Percentiles rank a stretch among this genome's conserved stretches.
phyloP scores from a whole-genome alignment of 2,329 filamentous ascomycete species.

The Hymenoscyphus albidus region DNA sequence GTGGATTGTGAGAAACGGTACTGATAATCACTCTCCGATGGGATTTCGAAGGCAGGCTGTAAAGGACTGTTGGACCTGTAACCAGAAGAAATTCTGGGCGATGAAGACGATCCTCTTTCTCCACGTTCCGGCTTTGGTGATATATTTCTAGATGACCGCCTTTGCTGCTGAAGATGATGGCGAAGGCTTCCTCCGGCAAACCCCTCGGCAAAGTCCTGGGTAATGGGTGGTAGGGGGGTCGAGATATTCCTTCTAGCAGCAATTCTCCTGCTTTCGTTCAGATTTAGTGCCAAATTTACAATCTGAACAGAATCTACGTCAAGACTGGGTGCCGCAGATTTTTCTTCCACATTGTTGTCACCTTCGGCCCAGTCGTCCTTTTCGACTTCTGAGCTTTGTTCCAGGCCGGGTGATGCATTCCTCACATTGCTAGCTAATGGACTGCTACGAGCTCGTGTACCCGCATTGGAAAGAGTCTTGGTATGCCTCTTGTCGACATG shows the following conservation, averaged over 20 bases:
- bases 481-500: slow-evolving; percentile 27
- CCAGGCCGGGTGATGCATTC: slow-evolving; percentile 15
- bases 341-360: slow-evolving; percentile 8
- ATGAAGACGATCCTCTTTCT: slow-evolving; percentile 25
- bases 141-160: slow-evolving; percentile 56
- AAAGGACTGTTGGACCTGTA: slow-evolving; percentile 44
- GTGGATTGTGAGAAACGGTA: slow-evolving; percentile 77
- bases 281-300: slow-evolving; percentile 83
- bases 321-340: slow-evolving; percentile 36
- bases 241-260: slow-evolving; percentile 54
- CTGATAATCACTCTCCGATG: slow-evolving; percentile 46
- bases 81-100: slow-evolving; percentile 42
- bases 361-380: slow-evolving; percentile 9
- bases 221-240: slow-evolving; percentile 45
- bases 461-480: slow-evolving; percentile 25
- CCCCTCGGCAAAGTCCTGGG: slow-evolving; percentile 41
- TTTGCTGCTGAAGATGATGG: slow-evolving; percentile 69
- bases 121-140: slow-evolving; percentile 53
- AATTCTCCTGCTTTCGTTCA: slow-evolving; percentile 75
- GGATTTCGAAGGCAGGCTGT: slow-evolving; percentile 45
- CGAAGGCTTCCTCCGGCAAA: slow-evolving; percentile 56
- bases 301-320: slow-evolving; percentile 83
- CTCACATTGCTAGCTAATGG: slow-evolving; percentile 28
- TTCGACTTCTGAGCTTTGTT: slow-evolving; percentile 6
- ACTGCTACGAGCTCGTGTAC: slow-evolving; percentile 25